Base-by-base conservation (phyloP, 352 stramenopile genomes). In the Phytophthora pistaciae region DNA sequence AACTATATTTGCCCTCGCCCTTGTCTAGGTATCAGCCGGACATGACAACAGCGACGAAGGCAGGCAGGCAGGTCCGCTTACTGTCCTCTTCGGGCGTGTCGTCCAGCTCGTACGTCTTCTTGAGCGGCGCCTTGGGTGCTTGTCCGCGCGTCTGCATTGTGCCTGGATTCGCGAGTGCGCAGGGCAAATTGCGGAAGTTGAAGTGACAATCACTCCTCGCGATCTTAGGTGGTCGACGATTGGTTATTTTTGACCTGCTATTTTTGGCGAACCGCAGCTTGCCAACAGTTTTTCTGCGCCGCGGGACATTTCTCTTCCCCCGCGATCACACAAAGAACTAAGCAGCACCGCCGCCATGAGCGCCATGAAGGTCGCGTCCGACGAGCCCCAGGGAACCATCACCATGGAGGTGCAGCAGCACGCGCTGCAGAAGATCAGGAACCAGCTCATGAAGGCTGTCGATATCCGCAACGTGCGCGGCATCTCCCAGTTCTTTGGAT, bases 401-500 rank as follows among this genome's bases (percentile, higher is more conserved):
- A 82, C 82, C 23, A 84, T 92, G 6, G 85, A 92, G 63, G 78
- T 90, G 60, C 84, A 81, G 40, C 75, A 82, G 65, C 79, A 91
- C 70, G 81, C 76, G 65, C 56, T 96, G 60, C 75, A 85, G 59
- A 85, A 88, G 60, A 46, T 92, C 50, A 87, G 87, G 73, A 88
- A 91, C 48, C 78, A 93, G 67, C 53, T 96, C 21, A 46, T 80
- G 23, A 80, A 93, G 72, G 70, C 90, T 31, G 68, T 93, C 52
- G 87, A 91, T 55, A 70, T 94, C 31, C 79, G 78, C 44, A 96
- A 96, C 68, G 81, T 94, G 58, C 87, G 89, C 56, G 89, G 89
- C n/a, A 70, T 96, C 66, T 76, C 83, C 42, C 77, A 90, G 31
- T 96, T 96, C 79, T 93, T 96, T 49, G 89, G 89, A 2, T 80